Conservation (phyloP, 164 flowering plant species). For the Chimonanthus salicifolius region DNA sequence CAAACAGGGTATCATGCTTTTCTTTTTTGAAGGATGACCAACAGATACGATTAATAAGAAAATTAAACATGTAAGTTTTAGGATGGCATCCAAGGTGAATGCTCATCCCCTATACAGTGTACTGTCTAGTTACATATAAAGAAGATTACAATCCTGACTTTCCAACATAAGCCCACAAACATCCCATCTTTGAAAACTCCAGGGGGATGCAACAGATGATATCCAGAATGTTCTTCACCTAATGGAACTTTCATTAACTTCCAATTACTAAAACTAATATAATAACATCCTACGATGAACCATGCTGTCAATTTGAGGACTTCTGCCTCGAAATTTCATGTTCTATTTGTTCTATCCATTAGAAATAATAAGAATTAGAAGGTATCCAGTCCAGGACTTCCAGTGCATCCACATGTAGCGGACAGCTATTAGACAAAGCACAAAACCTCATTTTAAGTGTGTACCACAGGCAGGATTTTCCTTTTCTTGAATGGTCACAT, state of each 20-base stretch:
- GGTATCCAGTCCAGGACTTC: background rate
- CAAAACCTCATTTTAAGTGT: background rate
- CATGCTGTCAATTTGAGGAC: background rate
- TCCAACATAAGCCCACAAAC: too few relatives aligned
- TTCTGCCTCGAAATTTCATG: background rate
- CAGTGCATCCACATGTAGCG: background rate
- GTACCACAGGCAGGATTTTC: background rate
- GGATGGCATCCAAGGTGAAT: too few relatives aligned
- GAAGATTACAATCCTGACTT: too few relatives aligned
- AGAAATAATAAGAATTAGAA: too few relatives aligned
- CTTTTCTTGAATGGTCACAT: background rate
- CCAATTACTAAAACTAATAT: background rate
- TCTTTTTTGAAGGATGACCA: too few relatives aligned
- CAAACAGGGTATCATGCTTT: background rate
- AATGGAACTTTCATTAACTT: background rate
- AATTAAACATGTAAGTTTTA: too few relatives aligned
- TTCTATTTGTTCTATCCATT: background rate
- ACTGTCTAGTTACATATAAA: too few relatives aligned
- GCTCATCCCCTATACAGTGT: too few relatives aligned
- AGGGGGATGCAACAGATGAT: background rate
- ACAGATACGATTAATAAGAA: too few relatives aligned
- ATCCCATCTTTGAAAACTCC: too few relatives aligned
- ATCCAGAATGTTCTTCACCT: background rate
- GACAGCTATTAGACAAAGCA: background rate
- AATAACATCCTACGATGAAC: background rate